These are phyloP conservation scores for Raphanus raphanistrum DNA, from an alignment of 345 rosid species.

Conservation along the genomic window DNA sequence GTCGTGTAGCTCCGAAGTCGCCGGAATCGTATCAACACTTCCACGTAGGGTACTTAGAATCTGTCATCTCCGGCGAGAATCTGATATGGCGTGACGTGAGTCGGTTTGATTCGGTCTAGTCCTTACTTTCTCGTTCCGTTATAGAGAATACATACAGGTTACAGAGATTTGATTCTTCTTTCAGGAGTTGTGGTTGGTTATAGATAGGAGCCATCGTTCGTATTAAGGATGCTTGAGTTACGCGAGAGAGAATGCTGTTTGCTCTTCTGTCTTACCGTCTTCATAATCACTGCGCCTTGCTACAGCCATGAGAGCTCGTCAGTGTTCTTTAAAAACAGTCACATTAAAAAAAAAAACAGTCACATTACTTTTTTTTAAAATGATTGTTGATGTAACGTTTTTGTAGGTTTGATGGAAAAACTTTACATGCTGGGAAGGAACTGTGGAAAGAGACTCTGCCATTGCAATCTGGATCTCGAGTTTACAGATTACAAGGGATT, in stretches of 20 bases:
- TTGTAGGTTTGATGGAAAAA: conserved; percentile 41
- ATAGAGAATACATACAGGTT: no score
- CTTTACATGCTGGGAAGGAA: conserved; percentile 68
- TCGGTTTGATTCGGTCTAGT: background rate
- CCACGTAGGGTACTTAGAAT: no score
- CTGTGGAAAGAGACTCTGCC: conserved; percentile 64
- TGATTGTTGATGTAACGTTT: background rate
- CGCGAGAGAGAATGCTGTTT: conserved; percentile 9
- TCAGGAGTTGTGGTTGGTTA: background rate
- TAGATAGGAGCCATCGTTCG: background rate
- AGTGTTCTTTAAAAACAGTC: conserved; percentile 32
- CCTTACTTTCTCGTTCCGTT: no score
- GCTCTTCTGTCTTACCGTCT: conserved; percentile 31
- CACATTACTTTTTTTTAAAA: no score
- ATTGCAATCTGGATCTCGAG: conserved; percentile 55
- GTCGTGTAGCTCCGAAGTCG: background rate
- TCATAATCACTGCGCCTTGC: conserved; percentile 24
- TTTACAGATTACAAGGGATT: conserved; percentile 61
- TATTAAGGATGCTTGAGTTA: conserved; percentile 29
- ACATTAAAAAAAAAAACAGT: no score
- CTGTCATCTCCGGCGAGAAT: background rate
- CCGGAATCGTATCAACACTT: conserved; percentile 14
- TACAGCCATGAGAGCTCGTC: conserved; percentile 40
- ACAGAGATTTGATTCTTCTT: no score
- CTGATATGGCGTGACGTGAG: background rate